Evolutionary conservation across 306 rosid genomes (phyloP), one percentile per base, ranked within the genome.

Genomic region (Begonia loranthoides): DNA sequence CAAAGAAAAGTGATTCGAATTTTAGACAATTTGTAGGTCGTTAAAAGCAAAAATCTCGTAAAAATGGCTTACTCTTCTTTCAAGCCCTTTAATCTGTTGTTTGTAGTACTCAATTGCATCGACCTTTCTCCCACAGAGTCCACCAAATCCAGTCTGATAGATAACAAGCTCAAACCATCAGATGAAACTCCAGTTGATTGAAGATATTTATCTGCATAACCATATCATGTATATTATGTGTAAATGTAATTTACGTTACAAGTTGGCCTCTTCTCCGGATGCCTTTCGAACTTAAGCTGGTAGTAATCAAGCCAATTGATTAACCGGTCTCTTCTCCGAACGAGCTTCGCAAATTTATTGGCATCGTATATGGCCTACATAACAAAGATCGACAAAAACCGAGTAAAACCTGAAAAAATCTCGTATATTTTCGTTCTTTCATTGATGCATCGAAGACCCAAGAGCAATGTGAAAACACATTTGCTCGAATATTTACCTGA

Each of bases 271-370:
- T 70, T 73, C 36, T 78, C 80, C 21, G 99, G 82, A 66, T 73
- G 77, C 69, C 92, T 82, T 64, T 90, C 94, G 61, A 73, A 86
- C 84, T 86, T 86, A 33, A 90, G 83, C 60, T 70, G 88, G 79
- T 90, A 66, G 66, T 90, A 90, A 55, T 86, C 95, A 58, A 90
- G 59, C 99, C 99, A 86, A 73, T 90, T 90, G 57, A 73, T 92
- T 48, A 82, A 77, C 71, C 92, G 75, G 2, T 77, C 82, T 70
- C 95, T 77, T 74, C 51, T 70, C 71, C 74, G 72, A 14, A 56
- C 93, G 13, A 76, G 69, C 66, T 70, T 78, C 59, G 99, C 88
- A 62, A 78, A 86, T 61, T 61, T 86, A 71, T 90, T 90, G 51
- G 95, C 99, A 73, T 90, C 71, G 66, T 86, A 90, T 45, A 90